phyloP scores from a whole-genome alignment of 2,329 filamentous ascomycete species.

The Fusarium succisae region DNA sequence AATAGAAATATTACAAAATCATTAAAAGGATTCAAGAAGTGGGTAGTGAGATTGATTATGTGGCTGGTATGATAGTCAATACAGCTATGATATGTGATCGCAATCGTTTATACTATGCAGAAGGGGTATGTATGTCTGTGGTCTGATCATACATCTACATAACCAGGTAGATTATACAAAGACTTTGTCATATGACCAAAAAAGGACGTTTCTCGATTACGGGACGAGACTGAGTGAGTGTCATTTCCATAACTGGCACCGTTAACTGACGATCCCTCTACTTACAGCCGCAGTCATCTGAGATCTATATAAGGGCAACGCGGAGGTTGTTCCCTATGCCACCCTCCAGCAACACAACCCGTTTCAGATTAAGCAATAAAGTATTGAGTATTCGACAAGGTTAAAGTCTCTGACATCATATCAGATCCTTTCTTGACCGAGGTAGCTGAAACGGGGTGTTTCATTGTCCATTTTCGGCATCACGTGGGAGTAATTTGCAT shows the following conservation, averaged over 20 bases:
- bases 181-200: neutral
- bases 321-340: neutral
- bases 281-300: constrained; percentile 3
- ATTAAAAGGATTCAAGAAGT: neutral
- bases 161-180: neutral
- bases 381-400: neutral
- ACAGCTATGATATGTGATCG: neutral
- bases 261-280: constrained; percentile 2
- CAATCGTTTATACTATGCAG: neutral
- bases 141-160: neutral
- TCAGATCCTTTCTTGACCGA: constrained; percentile 9
- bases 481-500: constrained; percentile 8
- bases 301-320: neutral
- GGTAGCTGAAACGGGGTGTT: neutral
- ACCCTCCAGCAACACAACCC: neutral
- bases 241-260: constrained; percentile 4
- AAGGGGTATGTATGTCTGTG: neutral
- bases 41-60: neutral
- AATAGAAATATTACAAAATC: neutral
- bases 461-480: constrained; percentile 8
- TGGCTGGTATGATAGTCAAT: neutral
- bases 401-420: constrained; percentile 17
- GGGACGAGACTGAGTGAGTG: neutral
- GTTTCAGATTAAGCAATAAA: constrained; percentile 12
- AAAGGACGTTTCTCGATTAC: neutral